Conservation (phyloP, 129 eudicot genomes). For the Arctium minus region DNA sequence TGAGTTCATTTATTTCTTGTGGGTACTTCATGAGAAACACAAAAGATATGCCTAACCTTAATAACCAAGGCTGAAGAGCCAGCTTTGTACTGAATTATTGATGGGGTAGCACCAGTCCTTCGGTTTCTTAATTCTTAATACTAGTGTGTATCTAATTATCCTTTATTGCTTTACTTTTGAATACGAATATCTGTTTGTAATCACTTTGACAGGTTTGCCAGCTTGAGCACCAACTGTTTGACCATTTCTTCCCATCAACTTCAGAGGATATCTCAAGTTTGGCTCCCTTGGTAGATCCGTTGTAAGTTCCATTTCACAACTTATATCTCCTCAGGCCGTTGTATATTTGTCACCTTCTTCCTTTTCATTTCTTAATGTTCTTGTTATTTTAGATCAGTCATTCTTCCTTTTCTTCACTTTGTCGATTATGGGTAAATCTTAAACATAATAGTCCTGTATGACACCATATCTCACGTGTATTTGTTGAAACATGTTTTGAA, state of each 20-base stretch:
- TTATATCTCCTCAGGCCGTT: constrained; percentile 11
- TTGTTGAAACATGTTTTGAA: too few relatives aligned
- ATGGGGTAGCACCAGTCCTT: background rate
- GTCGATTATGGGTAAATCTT: background rate
- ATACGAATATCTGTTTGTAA: background rate
- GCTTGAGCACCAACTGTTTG: constrained; percentile 94
- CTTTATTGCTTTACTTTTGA: background rate
- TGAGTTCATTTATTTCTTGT: background rate
- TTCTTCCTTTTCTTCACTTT: background rate
- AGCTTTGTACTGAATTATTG: background rate
- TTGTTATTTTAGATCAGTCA: background rate
- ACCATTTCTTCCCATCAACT: constrained; percentile 91
- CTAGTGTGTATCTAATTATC: background rate
- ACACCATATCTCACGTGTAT: background rate
- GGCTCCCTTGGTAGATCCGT: constrained; percentile 89
- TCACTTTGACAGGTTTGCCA: constrained; percentile 70
- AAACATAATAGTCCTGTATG: background rate
- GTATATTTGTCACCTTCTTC: background rate
- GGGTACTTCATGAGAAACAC: background rate
- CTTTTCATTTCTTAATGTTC: constrained; percentile 1
- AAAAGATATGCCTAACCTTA: background rate
- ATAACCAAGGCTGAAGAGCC: background rate
- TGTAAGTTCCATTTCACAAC: constrained; percentile 50
- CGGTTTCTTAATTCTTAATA: background rate
- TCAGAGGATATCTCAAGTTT: constrained; percentile 89